Evolutionary conservation across 805 yeast genomes (phyloP).

Genomic region (Starmerella powellii): DNA sequence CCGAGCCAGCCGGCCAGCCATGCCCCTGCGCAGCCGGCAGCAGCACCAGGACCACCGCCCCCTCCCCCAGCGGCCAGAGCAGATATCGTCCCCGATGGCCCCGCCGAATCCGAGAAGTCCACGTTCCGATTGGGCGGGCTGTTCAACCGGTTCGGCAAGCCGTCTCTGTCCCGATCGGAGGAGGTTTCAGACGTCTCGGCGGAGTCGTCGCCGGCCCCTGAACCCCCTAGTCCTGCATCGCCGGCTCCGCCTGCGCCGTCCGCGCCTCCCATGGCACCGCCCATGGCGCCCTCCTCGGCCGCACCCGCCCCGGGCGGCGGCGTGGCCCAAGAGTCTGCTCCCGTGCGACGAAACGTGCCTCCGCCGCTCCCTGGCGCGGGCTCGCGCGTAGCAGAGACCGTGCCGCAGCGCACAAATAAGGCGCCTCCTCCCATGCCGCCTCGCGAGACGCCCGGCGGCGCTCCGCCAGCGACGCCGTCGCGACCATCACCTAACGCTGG

Average conservation of each 20-base stretch:
- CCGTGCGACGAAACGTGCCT: constrained; percentile 16
- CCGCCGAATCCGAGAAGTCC: constrained; percentile 3
- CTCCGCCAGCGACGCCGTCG: not conserved
- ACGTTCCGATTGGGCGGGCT: constrained; percentile 14
- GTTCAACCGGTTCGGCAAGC: constrained; percentile 8
- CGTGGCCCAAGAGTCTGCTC: constrained; percentile 3
- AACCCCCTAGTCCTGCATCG: constrained; percentile 4
- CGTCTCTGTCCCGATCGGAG: not conserved
- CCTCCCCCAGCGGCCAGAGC: constrained; percentile 1
- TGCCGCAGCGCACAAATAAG: constrained; percentile 5
- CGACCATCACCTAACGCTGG: constrained; percentile 14
- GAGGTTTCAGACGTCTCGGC: constrained; percentile 9
- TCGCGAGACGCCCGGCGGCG: constrained; percentile 2
- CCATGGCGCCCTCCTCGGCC: constrained; percentile 8
- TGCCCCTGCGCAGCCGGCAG: no score
- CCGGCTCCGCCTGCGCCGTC: constrained; percentile 8
- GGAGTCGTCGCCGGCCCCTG: constrained; percentile 16
- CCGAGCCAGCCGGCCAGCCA: not conserved
- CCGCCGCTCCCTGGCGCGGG: constrained; percentile 16
- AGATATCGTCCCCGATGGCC: constrained; percentile 7
- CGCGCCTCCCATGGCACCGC: constrained; percentile 14
- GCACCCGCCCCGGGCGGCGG: constrained; percentile 14
- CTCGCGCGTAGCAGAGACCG: constrained; percentile 11
- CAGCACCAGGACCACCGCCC: constrained; percentile 11
- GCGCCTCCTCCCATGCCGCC: constrained; percentile 12